Conservation (phyloP, 805 yeast species). For the Starmerella ratchasimensis region DNA sequence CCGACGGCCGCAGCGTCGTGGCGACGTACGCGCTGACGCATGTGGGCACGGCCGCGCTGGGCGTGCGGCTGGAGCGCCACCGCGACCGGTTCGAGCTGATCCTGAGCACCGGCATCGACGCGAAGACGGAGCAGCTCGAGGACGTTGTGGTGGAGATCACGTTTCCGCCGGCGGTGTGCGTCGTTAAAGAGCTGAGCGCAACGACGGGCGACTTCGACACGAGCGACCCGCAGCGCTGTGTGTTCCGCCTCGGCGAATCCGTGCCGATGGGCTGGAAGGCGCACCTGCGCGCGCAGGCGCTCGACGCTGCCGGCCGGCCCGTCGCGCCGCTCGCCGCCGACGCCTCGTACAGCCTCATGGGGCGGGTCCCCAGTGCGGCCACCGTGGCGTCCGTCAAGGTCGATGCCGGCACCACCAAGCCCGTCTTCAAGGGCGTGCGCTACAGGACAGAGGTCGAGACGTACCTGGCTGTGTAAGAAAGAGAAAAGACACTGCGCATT, state of each 20-base stretch:
- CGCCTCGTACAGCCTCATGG: constrained; percentile 38
- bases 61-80: constrained; percentile 36
- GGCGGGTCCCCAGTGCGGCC: constrained; percentile 47
- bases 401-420: constrained; percentile 42
- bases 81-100: constrained; percentile 48
- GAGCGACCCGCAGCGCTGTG: constrained; percentile 41
- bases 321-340: constrained; percentile 15
- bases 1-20: constrained; percentile 62
- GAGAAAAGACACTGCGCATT: neutral
- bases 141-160: constrained; percentile 33
- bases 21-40: constrained; percentile 49
- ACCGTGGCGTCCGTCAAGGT: constrained; percentile 11
- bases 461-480: constrained; percentile 30
- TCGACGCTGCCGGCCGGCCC: constrained; percentile 15
- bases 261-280: constrained; percentile 55
- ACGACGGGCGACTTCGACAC: constrained; percentile 64
- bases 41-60: constrained; percentile 38
- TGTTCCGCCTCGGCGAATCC: constrained; percentile 34
- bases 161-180: constrained; percentile 20
- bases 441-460: constrained; percentile 54
- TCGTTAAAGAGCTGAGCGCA: constrained; percentile 42
- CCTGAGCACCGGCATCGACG: constrained; percentile 35
- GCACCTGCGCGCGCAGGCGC: constrained; percentile 43
- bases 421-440: constrained; percentile 84
- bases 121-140: constrained; percentile 36